These are phyloP conservation scores for Microstroma glucosiphilum DNA, from an alignment of 1,284 basidiomycete species.

Conservation along the genomic window DNA sequence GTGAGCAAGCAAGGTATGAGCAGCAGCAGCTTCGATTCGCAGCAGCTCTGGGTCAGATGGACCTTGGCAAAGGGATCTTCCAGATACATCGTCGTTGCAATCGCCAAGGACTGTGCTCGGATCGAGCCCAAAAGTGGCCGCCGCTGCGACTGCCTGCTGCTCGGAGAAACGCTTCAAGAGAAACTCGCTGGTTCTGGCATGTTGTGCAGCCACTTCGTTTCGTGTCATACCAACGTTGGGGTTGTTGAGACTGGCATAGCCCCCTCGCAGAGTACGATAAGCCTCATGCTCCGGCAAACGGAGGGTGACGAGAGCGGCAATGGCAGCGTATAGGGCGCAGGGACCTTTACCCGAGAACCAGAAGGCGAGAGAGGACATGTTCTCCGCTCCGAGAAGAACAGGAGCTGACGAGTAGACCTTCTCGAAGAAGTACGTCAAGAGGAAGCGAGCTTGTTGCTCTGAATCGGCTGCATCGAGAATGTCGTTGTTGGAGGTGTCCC, in stretches of 20 bases:
- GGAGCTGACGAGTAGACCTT: slow-evolving; percentile 37
- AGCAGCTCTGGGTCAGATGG: slow-evolving; percentile 27
- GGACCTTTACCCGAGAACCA: slow-evolving; percentile 39
- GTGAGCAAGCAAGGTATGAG: slow-evolving; percentile 33
- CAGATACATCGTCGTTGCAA: slow-evolving; percentile 16
- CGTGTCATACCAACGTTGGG: slow-evolving; percentile 15
- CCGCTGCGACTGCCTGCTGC: slow-evolving; percentile 4
- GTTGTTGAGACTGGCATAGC: slow-evolving; percentile 5
- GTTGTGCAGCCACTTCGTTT: slow-evolving; percentile 34
- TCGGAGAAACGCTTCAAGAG: slow-evolving; percentile 15
- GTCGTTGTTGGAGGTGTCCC: slow-evolving; percentile 3
- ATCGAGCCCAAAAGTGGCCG: slow-evolving; percentile 19
- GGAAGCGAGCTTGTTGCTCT: slow-evolving; percentile 27
- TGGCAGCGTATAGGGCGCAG: slow-evolving; percentile 34
- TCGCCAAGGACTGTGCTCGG: slow-evolving; percentile 6
- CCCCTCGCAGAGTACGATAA: slow-evolving; percentile 30
- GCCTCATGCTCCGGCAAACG: slow-evolving; percentile 32
- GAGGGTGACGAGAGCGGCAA: slow-evolving; percentile 30
- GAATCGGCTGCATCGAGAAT: slow-evolving; percentile 24
- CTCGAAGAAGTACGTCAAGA: slow-evolving; percentile 36
- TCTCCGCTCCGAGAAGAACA: slow-evolving; percentile 34
- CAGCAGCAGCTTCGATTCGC: slow-evolving; percentile 37
- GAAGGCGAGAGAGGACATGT: slow-evolving; percentile 39
- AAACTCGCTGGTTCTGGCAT: slow-evolving; percentile 34
- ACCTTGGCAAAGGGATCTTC: slow-evolving; percentile 15